Evolutionary conservation across 768 basidiomycete species (phyloP), one percentile per base, ranked within the genome.

Genomic region (Lactarius evosmus): DNA sequence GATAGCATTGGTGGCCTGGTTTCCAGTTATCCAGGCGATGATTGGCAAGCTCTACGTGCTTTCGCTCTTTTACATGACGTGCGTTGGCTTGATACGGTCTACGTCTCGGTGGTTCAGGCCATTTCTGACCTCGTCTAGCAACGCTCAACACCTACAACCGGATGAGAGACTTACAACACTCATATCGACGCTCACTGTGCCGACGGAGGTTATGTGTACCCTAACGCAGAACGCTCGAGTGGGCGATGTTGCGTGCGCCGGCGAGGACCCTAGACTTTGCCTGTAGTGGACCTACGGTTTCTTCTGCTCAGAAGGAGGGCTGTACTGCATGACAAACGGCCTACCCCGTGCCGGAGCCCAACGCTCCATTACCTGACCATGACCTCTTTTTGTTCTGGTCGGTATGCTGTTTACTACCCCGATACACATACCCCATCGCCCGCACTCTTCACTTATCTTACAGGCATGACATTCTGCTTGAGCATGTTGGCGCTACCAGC

Each of bases 41-140:
- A 25, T 56, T 3, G 63, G 63, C 14, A 64, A 64, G 63, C 63
- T 64, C 52, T 64, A 64, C 32, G 53, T 64, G 17, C 58, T 64
- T 25, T 64, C 63, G 4, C 58, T 64, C 36, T 50, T 56, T 41
- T 50, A 60, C 46, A 60, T 50, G 4, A 59, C 56, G 63, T 64
- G 36, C 33, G 63, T 29, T 4, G 12, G 22, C 4, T 46, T 5
- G 22, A 12, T 14, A 4, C 40, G 3, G 8, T 60, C 30, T 12
- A 9, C 17, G 34, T 29, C 40, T 53, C n/a, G 25, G 19, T 9
- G 7, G 7, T 27, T n/a, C 11, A 14, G 3, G 3, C 25, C 7
- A 49, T 25, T 32, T 56, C 58, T 64, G 52, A 64, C 17, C 16
- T 46, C 41, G 16, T 11, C 12, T 2, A 64, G 63, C 4, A 64